These are phyloP conservation scores for Prototheca wickerhamii DNA, from an alignment of 163 green algal species.

Conservation along the genomic window DNA sequence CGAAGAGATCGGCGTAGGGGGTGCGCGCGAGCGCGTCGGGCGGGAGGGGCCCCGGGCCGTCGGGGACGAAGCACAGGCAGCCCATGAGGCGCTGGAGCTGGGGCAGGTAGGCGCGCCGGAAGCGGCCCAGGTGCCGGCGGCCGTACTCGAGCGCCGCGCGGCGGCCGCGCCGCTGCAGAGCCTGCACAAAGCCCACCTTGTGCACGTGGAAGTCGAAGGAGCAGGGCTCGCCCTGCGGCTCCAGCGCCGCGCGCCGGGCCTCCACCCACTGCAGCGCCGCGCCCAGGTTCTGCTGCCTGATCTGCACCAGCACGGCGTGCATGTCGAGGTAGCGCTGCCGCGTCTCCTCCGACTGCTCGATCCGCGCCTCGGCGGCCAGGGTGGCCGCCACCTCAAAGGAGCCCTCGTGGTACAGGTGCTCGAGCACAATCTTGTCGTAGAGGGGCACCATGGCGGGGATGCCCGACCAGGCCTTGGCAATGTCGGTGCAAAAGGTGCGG, in stretches of 20 bases:
- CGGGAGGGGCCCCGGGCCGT: no score
- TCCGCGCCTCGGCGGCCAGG: conserved; percentile 59
- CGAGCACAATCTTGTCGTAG: conserved; percentile 71
- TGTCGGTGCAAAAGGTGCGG: conserved; percentile 41
- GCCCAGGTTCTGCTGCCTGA: no score
- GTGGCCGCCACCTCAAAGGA: conserved; percentile 62
- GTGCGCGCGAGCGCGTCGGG: no score
- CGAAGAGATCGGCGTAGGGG: conserved; percentile 53
- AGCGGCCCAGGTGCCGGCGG: no score
- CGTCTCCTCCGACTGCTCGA: conserved; percentile 38
- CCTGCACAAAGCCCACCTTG: conserved; percentile 68
- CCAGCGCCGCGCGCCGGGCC: neutral
- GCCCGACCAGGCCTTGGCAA: conserved; percentile 48
- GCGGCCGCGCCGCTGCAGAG: no score
- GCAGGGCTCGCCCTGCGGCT: neutral
- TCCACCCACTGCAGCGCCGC: no score
- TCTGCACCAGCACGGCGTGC: no score
- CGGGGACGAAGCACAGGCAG: no score
- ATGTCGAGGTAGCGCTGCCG: conserved; percentile 54
- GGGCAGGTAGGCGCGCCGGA: no score
- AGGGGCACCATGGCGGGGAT: conserved; percentile 55
- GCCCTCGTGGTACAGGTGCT: conserved; percentile 79
- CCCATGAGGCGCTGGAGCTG: no score
- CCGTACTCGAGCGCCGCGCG: no score
- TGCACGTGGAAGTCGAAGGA: conserved; percentile 86